Evolutionary conservation across 1,284 basidiomycete genomes (phyloP).

Genomic region (Boletus subluridellus): DNA sequence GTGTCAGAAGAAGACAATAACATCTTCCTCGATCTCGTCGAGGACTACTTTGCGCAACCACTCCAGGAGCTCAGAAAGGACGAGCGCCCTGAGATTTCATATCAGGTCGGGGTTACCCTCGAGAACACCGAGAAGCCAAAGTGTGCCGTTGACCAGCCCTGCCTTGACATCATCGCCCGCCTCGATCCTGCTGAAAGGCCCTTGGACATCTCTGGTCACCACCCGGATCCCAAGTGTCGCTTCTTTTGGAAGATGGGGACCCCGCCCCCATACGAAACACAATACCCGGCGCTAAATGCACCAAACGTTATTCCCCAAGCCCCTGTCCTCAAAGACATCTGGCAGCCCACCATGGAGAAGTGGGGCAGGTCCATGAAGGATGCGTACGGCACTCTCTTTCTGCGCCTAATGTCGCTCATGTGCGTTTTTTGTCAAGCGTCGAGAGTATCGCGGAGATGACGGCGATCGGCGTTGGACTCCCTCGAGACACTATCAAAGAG

Average conservation of each 20-base stretch:
- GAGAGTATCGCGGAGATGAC: conserved; percentile 79
- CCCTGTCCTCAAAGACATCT: conserved; percentile 17
- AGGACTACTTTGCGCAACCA: conserved; percentile 84
- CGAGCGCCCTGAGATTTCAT: conserved; percentile 74
- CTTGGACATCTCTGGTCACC: conserved; percentile 72
- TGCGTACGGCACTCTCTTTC: conserved; percentile 53
- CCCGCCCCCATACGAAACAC: conserved; percentile 71
- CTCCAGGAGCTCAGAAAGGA: conserved; percentile 62
- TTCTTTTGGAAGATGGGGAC: conserved; percentile 90
- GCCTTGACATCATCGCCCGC: conserved; percentile 64
- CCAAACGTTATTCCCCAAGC: conserved; percentile 75
- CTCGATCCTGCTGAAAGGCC: conserved; percentile 77
- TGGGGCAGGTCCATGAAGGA: conserved; percentile 86
- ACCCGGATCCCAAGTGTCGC: conserved; percentile 87
- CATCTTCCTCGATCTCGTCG: conserved; percentile 75
- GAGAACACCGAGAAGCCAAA: conserved; percentile 93
- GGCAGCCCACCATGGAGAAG: conserved; percentile 58
- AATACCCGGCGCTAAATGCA: conserved; percentile 71
- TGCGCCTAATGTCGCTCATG: background rate
- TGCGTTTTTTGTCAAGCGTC: conserved; percentile 48
- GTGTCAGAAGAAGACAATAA: conserved; percentile 80
- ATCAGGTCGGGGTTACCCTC: conserved; percentile 82
- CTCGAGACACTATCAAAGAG: conserved; percentile 62
- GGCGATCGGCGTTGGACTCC: conserved; percentile 74
- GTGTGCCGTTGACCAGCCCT: conserved; percentile 75